Percentiles rank a stretch among this genome's conserved stretches.
Evolutionary conservation across 345 rosid species (phyloP).

Genomic region (Raphanus sativus): DNA sequence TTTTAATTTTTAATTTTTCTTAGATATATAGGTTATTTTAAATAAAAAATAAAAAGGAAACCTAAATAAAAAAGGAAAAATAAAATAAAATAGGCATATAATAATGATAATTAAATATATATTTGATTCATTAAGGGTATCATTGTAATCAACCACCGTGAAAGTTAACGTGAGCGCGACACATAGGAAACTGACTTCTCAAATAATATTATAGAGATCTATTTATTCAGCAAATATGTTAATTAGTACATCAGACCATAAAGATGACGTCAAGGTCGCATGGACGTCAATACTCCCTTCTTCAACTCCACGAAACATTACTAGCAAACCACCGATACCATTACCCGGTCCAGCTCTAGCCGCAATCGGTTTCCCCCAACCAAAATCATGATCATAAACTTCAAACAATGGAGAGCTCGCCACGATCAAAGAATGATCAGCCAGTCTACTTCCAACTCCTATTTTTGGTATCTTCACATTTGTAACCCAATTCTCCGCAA

Average conservation of each 20-base stretch:
- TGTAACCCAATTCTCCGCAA: slow-evolving; percentile 24
- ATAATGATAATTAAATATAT: too few relatives aligned
- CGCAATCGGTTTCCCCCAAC: slow-evolving; percentile 42
- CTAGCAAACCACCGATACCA: slow-evolving; percentile 18
- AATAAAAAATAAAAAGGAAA: too few relatives aligned
- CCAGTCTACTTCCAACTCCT: slow-evolving; percentile 6
- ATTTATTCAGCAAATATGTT: slow-evolving; percentile 7
- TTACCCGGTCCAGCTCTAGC: slow-evolving; percentile 31
- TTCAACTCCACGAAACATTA: slow-evolving; percentile 29
- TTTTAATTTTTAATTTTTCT: too few relatives aligned
- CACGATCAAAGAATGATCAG: slow-evolving; percentile 12
- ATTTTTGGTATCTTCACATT: slow-evolving; percentile 1
- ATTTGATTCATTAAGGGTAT: too few relatives aligned
- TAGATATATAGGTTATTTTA: too few relatives aligned
- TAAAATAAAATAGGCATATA: too few relatives aligned
- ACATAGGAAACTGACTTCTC: too few relatives aligned
- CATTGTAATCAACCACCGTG: too few relatives aligned
- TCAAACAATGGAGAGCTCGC: slow-evolving; percentile 47
- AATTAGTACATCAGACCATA: slow-evolving; percentile 26
- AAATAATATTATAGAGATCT: too few relatives aligned
- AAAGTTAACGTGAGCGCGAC: too few relatives aligned
- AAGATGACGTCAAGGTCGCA: slow-evolving; percentile 1
- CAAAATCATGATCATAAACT: slow-evolving; percentile 46
- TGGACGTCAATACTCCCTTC: slow-evolving; percentile 31
- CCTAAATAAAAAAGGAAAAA: too few relatives aligned